Percentiles rank a stretch among this genome's conserved stretches.
Conservation (phyloP, 2,329 filamentous ascomycete genomes). For the Penicillium italicum region DNA sequence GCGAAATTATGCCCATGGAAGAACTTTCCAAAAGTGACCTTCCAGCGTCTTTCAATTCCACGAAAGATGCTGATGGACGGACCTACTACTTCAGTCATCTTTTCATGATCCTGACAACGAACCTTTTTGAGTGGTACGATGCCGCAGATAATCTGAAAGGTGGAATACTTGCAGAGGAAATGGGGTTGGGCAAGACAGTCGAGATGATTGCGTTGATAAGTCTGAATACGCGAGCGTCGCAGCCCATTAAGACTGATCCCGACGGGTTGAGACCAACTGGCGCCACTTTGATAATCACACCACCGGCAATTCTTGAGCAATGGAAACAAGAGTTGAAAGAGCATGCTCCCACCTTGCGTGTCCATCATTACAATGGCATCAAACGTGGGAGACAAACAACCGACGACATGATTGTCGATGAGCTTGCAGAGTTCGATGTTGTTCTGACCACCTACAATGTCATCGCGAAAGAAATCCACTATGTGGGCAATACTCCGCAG, state of each 20-base stretch:
- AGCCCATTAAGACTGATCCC: conserved; percentile 14
- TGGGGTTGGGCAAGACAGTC: conserved; percentile 51
- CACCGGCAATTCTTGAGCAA: conserved; percentile 58
- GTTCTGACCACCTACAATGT: conserved; percentile 64
- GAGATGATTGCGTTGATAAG: conserved; percentile 48
- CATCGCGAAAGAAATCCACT: conserved; percentile 77
- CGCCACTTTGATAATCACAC: conserved; percentile 62
- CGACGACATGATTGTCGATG: conserved; percentile 43
- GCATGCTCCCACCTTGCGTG: conserved; percentile 56
- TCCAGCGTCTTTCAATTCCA: conserved; percentile 39
- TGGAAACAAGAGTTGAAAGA: conserved; percentile 59
- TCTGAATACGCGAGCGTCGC: conserved; percentile 34
- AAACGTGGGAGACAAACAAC: conserved; percentile 33
- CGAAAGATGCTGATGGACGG: conserved; percentile 38
- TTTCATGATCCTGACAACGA: conserved; percentile 39
- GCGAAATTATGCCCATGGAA: conserved; percentile 24
- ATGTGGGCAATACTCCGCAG: conserved; percentile 65
- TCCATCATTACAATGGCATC: conserved; percentile 58
- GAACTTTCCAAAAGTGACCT: conserved; percentile 16
- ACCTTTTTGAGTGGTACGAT: conserved; percentile 35
- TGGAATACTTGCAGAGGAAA: conserved; percentile 50
- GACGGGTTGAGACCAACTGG: conserved; percentile 41
- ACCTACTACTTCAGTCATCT: conserved; percentile 43
- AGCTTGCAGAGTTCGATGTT: conserved; percentile 52
- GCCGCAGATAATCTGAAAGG: conserved; percentile 34